Evolutionary conservation across 1,284 basidiomycete species (phyloP).

Genomic region (Cryptococcus sp.): DNA sequence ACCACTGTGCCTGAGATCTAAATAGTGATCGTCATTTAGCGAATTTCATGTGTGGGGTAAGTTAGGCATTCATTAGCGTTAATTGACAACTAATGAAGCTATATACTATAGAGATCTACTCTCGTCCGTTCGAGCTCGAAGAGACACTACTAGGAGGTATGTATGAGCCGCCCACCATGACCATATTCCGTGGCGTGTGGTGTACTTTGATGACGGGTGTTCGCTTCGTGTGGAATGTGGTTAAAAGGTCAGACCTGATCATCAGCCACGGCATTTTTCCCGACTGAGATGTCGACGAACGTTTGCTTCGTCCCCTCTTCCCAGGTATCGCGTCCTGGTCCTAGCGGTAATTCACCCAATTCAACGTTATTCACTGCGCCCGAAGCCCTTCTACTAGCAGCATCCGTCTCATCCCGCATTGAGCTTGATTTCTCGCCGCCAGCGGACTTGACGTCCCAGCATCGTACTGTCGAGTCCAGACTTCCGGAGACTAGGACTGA

Average conservation of each 20-base stretch:
- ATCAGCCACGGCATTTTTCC: conserved; percentile 1
- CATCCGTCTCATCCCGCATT: conserved; percentile 2
- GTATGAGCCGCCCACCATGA: conserved; percentile 72
- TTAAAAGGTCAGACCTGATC: conserved; percentile 73
- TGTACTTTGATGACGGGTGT: conserved; percentile 89
- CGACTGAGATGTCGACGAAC: not conserved
- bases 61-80: no score
- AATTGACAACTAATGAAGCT: no score
- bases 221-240: conserved; percentile 90
- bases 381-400: not conserved
- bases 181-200: conserved; percentile 91
- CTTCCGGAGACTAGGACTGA: conserved; percentile 81
- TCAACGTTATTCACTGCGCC: conserved; percentile 1
- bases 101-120: no score
- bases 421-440: conserved; percentile 55
- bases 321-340: conserved; percentile 39
- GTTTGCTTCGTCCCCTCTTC: conserved; percentile 4
- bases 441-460: conserved; percentile 88
- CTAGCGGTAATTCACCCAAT: conserved; percentile 55
- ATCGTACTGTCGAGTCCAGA: conserved; percentile 89
- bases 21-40: no score
- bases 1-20: no score
- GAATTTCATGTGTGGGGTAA: no score
- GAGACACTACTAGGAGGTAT: conserved; percentile 31
- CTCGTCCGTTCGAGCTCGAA: no score